These are phyloP conservation scores for Asclepias syriaca DNA, from an alignment of 257 asterid species.

Conservation along the genomic window DNA sequence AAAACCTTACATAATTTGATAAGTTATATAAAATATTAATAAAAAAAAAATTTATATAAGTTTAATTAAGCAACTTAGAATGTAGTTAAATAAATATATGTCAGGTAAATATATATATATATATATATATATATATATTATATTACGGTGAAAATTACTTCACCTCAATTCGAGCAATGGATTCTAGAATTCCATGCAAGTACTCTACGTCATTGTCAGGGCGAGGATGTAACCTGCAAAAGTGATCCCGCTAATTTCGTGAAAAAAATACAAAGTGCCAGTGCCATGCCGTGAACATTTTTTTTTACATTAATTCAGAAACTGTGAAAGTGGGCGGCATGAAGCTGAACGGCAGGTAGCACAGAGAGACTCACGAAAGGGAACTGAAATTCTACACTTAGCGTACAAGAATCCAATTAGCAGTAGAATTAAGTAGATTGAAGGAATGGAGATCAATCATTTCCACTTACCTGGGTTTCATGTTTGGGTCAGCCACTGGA, in stretches of 20 bases:
- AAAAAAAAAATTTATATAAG: too few species aligned
- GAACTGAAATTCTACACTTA: not conserved
- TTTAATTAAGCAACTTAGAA: too few species aligned
- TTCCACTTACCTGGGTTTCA: constrained; percentile 68
- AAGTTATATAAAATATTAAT: too few species aligned
- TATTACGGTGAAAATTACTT: not conserved
- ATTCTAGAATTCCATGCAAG: constrained; percentile 85
- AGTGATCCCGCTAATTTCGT: constrained; percentile 3
- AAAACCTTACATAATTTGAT: too few species aligned
- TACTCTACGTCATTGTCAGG: constrained; percentile 68
- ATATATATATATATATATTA: too few species aligned
- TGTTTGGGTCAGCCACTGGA: constrained; percentile 68
- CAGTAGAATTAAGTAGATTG: not conserved
- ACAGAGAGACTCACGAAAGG: not conserved
- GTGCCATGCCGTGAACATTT: not conserved
- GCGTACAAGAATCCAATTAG: not conserved
- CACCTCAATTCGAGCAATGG: constrained; percentile 93
- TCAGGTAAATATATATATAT: not conserved
- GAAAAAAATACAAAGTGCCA: not conserved
- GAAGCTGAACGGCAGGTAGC: not conserved
- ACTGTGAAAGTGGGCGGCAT: not conserved
- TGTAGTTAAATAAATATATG: too few species aligned
- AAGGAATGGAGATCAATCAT: not conserved
- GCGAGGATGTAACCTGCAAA: constrained; percentile 77
- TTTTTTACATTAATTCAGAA: not conserved